These are phyloP conservation scores for Pestalotiopsis sp. DNA, from an alignment of 2,329 filamentous ascomycete genomes.

Conservation along the genomic window DNA sequence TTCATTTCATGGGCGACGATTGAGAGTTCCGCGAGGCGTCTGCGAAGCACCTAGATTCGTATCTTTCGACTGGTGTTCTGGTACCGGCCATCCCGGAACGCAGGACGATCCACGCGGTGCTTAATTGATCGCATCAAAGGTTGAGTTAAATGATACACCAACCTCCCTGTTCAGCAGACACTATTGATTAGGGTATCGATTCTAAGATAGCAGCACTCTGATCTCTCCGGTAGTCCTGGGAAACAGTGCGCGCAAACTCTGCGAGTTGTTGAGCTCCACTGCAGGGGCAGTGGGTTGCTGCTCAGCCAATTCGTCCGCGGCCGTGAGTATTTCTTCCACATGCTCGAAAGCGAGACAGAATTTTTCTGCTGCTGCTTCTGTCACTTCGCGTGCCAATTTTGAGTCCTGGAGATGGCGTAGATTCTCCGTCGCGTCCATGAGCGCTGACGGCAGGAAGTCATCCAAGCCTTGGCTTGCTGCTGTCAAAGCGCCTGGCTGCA, in stretches of 20 bases:
- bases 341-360: constrained; percentile 86
- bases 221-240: constrained; percentile 64
- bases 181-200: background rate
- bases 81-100: background rate
- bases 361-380: constrained; percentile 77
- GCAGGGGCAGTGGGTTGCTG: constrained; percentile 20
- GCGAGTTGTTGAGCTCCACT: constrained; percentile 28
- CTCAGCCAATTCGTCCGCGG: constrained; percentile 41
- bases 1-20: background rate
- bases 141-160: background rate
- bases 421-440: constrained; percentile 89
- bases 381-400: constrained; percentile 72
- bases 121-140: background rate
- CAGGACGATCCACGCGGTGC: background rate
- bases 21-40: background rate
- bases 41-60: background rate
- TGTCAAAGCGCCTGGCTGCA: constrained; percentile 64
- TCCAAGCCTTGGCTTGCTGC: constrained; percentile 78
- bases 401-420: constrained; percentile 75
- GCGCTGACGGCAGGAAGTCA: constrained; percentile 86
- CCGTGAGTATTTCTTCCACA: constrained; percentile 52
- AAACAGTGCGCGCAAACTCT: constrained; percentile 49
- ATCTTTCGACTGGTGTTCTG: background rate
- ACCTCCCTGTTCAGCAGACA: background rate
- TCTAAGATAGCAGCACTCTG: constrained; percentile 57